Evolutionary conservation across 2,329 filamentous ascomycete genomes (phyloP).

Genomic region (Botrytis tulipae): DNA sequence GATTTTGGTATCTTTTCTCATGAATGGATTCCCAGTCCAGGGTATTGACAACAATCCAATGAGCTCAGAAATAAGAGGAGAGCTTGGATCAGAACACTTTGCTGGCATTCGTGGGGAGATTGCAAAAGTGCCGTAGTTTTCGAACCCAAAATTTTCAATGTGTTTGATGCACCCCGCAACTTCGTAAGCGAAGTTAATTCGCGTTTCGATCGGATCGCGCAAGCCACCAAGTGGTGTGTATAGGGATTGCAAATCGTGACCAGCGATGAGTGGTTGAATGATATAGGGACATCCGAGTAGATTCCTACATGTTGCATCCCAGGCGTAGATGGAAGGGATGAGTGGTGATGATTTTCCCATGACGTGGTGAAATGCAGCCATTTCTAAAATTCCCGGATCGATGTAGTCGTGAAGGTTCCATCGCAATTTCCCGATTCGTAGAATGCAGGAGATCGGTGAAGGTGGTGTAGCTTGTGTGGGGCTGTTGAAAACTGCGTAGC

Average conservation of each 20-base stretch:
- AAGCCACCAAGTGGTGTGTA: neutral
- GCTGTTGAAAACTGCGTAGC: neutral
- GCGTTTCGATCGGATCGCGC: neutral
- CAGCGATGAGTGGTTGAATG: neutral
- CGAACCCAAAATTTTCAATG: neutral
- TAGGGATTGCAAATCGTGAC: neutral
- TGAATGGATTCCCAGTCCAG: neutral
- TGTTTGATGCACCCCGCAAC: neutral
- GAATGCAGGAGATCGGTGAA: neutral
- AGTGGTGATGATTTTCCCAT: neutral
- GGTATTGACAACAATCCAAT: neutral
- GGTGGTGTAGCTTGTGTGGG: neutral
- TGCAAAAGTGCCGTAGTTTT: neutral
- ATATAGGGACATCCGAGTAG: neutral
- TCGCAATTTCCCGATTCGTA: neutral
- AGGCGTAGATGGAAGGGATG: neutral
- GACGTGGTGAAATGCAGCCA: neutral
- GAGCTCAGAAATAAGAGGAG: neutral
- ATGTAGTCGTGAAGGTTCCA: neutral
- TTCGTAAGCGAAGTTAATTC: neutral
- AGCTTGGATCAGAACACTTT: neutral
- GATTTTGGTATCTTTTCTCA: neutral
- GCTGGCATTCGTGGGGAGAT: neutral
- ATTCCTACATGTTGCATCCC: neutral
- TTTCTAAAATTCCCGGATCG: neutral